These are phyloP conservation scores for Phoma sp. DNA, from an alignment of 2,329 filamentous ascomycete species.

Conservation along the genomic window DNA sequence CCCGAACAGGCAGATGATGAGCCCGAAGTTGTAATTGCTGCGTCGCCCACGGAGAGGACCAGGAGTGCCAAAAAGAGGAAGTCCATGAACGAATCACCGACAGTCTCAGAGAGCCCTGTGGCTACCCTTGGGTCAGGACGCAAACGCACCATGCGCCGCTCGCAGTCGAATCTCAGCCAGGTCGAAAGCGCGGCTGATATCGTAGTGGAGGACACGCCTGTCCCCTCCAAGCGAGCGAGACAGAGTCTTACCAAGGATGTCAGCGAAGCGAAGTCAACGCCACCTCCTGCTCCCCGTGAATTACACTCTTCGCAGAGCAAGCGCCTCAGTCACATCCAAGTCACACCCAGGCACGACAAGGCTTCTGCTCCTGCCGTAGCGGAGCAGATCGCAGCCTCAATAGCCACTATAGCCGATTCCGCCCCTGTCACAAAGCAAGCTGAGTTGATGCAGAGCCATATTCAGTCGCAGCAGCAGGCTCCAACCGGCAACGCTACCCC, in stretches of 20 bases:
- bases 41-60: constrained; percentile 4
- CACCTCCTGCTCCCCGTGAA: constrained; percentile 11
- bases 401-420: constrained; percentile 5
- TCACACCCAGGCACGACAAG: constrained; percentile 27
- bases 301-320: constrained; percentile 24
- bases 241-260: constrained; percentile 35
- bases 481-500: constrained; percentile 27
- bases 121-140: constrained; percentile 27
- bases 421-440: constrained; percentile 15
- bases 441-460: constrained; percentile 7
- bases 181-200: constrained; percentile 35
- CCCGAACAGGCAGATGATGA: neutral
- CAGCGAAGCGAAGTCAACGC: constrained; percentile 34
- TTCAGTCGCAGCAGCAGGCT: constrained; percentile 4
- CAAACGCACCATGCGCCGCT: constrained; percentile 34
- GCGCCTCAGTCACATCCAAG: constrained; percentile 37
- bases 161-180: constrained; percentile 40
- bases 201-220: constrained; percentile 36
- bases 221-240: constrained; percentile 37
- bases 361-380: constrained; percentile 3
- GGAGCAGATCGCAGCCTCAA: constrained; percentile 11
- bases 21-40: neutral
- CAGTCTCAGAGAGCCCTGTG: neutral
- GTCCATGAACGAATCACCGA: constrained; percentile 18
- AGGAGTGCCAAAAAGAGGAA: constrained; percentile 30